Evolutionary conservation across 176 grass and related monocot genomes (phyloP).

Genomic region (Ananas comosus): DNA sequence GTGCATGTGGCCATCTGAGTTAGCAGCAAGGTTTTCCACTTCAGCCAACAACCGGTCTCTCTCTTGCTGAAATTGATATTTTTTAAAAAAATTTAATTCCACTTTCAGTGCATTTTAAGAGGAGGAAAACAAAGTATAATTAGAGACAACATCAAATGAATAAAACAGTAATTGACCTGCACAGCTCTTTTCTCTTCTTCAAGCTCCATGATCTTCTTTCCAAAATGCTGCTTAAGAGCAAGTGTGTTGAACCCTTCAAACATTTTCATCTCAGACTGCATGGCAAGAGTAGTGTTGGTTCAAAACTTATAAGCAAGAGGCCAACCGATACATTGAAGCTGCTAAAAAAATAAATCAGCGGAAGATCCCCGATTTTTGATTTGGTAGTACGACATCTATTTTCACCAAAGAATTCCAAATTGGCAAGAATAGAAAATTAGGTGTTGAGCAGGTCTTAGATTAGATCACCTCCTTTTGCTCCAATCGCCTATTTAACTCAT

Average conservation of each 20-base stretch:
- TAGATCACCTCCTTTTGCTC: conserved; percentile 86
- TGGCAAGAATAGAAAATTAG: neutral
- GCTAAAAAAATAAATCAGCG: too few relatives aligned
- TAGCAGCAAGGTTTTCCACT: conserved; percentile 84
- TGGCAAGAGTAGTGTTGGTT: conserved; percentile 8
- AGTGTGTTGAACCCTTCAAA: conserved; percentile 74
- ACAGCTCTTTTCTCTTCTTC: conserved; percentile 92
- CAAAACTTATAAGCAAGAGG: neutral
- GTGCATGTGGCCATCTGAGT: conserved; percentile 61
- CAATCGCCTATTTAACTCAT: conserved; percentile 85
- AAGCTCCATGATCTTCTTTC: conserved; percentile 92
- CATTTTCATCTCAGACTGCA: conserved; percentile 98
- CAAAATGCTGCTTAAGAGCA: conserved; percentile 89
- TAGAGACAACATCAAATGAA: neutral
- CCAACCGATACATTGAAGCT: too few relatives aligned
- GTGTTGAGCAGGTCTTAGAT: neutral
- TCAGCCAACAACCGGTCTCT: conserved; percentile 89
- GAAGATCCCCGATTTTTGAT: too few relatives aligned
- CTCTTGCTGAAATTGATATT: conserved; percentile 75
- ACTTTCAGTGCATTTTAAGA: neutral
- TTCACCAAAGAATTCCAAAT: neutral
- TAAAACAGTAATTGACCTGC: conserved; percentile 50
- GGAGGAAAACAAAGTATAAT: conserved; percentile 1
- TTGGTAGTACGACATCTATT: too few relatives aligned
- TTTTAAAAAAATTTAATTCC: conserved; percentile 19